Base-by-base conservation (phyloP, 148 eudicot species). In the Arctostaphylos glauca region DNA sequence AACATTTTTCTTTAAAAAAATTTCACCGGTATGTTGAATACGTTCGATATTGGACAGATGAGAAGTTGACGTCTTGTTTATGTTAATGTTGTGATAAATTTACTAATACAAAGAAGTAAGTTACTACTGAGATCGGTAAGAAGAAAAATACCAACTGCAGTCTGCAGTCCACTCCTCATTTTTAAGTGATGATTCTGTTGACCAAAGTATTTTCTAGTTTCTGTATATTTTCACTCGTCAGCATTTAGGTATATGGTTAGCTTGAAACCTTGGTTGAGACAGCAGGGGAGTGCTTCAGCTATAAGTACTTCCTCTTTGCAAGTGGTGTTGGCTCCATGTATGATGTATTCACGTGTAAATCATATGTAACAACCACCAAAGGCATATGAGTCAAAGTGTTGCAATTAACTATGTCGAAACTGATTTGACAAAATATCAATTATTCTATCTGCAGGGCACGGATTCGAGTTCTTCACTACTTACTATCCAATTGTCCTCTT, bases 61-160 rank as follows among this genome's bases (percentile, higher is more conserved):
- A 48, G 58, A 79, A 79, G 72, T 60, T 79, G 12, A 38, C 23
- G 9, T 56, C 67, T 56, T 56, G 68, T 23, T 78, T 55, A n/a
- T 67, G 19, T 78, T 43, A n/a, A 46, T 62, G 3, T 23, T 46
- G 81, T 12, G 55, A 19, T 10, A 14, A 79, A 19, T 44, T n/a
- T 79, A 19, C 13, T 21, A 59, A 59, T n/a, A 7, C 21, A 21
- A 49, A 56, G 53, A 48, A 31, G 38, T 8, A 48, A 16, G 59
- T 62, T 64, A 19, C 56, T 80, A 19, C 14, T 62, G 73, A 62
- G 81, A 64, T 76, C 5, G 9, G 10, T 31, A 64, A 21, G 41
- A 66, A 80, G n/a, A 23, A 48, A 23, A 48, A 31, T 15, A 9
- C 38, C 53, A n/a, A 79, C 3, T 77, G 41, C 49, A 10, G 19